phyloP scores from a whole-genome alignment of 306 rosid species.

The Pterocarpus santalinus region DNA sequence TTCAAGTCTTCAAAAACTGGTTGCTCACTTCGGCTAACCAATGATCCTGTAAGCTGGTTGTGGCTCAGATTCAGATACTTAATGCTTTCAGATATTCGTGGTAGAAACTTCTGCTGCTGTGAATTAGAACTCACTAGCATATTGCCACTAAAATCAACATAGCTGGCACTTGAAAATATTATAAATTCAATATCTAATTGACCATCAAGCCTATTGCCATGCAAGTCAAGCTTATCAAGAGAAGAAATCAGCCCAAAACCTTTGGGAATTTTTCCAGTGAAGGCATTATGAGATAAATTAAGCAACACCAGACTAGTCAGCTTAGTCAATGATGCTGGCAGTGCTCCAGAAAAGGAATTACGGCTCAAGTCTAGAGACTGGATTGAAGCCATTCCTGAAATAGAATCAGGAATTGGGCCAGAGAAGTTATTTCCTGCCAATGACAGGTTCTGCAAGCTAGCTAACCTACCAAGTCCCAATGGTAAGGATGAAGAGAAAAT shows the following conservation, averaged over 20 bases:
- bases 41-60: slow-evolving; percentile 71
- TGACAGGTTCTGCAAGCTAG: slow-evolving; percentile 65
- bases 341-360: slow-evolving; percentile 68
- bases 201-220: slow-evolving; percentile 74
- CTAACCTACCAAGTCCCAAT: slow-evolving; percentile 62
- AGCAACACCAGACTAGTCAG: slow-evolving; percentile 60
- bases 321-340: slow-evolving; percentile 64
- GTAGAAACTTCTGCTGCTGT: slow-evolving; percentile 61
- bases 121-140: slow-evolving; percentile 64
- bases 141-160: slow-evolving; percentile 75
- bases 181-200: slow-evolving; percentile 60
- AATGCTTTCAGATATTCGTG: slow-evolving; percentile 62
- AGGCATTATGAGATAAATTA: slow-evolving; percentile 67
- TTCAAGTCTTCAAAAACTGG: slow-evolving; percentile 67
- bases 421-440: slow-evolving; percentile 78
- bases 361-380: slow-evolving; percentile 77
- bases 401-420: slow-evolving; percentile 66
- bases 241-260: slow-evolving; percentile 68
- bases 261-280: slow-evolving; percentile 65
- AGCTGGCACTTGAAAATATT: slow-evolving; percentile 54
- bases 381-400: slow-evolving; percentile 65
- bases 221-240: slow-evolving; percentile 73
- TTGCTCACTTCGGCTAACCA: slow-evolving; percentile 65
- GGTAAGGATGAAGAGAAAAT: slow-evolving; percentile 66
- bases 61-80: slow-evolving; percentile 74